A percentile compares a stretch with the other conserved stretches of the same genome.
phyloP scores from a whole-genome alignment of 2,329 filamentous ascomycete genomes.

The Beauveria medogensis region DNA sequence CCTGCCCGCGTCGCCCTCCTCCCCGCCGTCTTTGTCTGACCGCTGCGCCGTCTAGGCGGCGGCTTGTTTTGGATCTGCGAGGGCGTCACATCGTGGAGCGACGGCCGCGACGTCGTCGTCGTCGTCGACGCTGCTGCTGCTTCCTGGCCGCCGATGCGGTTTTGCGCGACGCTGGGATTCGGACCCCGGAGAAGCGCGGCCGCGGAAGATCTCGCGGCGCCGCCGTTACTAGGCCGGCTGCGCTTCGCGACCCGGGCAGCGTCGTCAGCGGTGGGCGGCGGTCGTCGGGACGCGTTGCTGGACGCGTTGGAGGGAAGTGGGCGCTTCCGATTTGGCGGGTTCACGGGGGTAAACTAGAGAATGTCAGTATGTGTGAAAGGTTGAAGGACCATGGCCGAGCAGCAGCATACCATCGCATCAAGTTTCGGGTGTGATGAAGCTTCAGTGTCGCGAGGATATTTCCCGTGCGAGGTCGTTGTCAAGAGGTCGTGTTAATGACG shows the following conservation, averaged over 20 bases:
- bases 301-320: conserved; percentile 35
- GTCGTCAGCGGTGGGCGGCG: conserved; percentile 20
- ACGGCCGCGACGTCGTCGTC: not conserved
- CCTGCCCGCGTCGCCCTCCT: conserved; percentile 14
- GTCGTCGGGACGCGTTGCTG: conserved; percentile 18
- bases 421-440: not conserved
- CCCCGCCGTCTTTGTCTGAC: not conserved
- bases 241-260: conserved; percentile 13
- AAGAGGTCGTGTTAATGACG: not conserved
- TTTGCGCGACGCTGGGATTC: conserved; percentile 7
- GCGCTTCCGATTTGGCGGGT: conserved; percentile 34
- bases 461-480: not conserved
- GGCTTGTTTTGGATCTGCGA: conserved; percentile 8
- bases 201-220: not conserved
- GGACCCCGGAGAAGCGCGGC: conserved; percentile 4
- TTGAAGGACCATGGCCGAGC: too few species aligned
- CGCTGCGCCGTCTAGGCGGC: not conserved
- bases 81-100: conserved; percentile 3
- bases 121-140: not conserved
- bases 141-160: conserved; percentile 1
- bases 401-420: not conserved
- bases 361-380: not conserved
- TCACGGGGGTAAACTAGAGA: conserved; percentile 14
- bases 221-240: conserved; percentile 10
- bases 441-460: not conserved